These are phyloP conservation scores for Ampelocalamus luodianensis DNA, from an alignment of 176 grass and related monocot species.

Conservation along the genomic window DNA sequence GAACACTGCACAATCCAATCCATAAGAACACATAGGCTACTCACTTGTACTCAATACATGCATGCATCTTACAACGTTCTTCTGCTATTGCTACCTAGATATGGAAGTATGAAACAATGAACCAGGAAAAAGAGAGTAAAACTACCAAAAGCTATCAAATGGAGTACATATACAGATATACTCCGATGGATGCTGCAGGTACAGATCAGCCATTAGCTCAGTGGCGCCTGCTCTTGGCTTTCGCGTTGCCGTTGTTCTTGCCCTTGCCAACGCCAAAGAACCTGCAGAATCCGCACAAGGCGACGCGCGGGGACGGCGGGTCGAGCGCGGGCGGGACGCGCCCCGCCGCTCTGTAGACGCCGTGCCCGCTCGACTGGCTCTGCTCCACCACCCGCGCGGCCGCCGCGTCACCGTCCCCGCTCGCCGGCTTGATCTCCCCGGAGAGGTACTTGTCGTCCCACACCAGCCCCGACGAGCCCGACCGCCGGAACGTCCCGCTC, in stretches of 20 bases:
- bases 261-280: constrained; percentile 48
- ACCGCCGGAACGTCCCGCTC: constrained; percentile 84
- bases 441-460: constrained; percentile 71
- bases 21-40: background rate
- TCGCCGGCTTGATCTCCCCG: constrained; percentile 59
- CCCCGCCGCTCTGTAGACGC: constrained; percentile 58
- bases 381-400: constrained; percentile 5
- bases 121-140: background rate
- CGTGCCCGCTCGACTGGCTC: constrained; percentile 43
- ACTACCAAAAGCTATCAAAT: background rate
- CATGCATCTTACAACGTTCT: background rate
- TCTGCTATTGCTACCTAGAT: background rate
- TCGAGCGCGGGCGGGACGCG: constrained; percentile 68
- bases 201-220: background rate
- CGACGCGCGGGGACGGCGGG: constrained; percentile 79
- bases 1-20: background rate
- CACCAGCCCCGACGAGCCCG: constrained; percentile 86
- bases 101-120: background rate
- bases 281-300: constrained; percentile 72
- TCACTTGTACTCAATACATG: background rate
- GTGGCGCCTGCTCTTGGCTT: constrained; percentile 26
- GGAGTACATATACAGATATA: background rate
- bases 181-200: background rate
- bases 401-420: background rate
- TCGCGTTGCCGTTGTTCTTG: constrained; percentile 5